Evolutionary conservation across 129 eudicot species (phyloP).

Genomic region (Flaveria brownii): DNA sequence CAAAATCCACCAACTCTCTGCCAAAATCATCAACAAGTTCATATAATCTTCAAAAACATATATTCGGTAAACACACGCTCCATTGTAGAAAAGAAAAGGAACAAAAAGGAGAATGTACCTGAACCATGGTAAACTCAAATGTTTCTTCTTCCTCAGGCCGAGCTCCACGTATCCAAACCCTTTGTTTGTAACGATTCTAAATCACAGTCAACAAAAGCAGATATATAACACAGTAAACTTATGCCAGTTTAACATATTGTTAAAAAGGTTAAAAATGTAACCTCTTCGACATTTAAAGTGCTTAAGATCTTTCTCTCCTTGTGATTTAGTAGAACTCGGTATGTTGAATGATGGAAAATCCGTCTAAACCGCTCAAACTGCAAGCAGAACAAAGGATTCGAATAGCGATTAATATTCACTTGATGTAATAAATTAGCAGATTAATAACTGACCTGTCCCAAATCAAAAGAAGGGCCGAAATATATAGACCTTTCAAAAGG

Average conservation of each 20-base stretch:
- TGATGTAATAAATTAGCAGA: not conserved
- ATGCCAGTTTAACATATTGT: not conserved
- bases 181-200: conserved; percentile 72
- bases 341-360: conserved; percentile 84
- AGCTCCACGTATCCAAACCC: conserved; percentile 88
- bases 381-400: conserved; percentile 2
- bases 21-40: conserved; percentile 23
- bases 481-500: conserved; percentile 94
- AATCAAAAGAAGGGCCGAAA: conserved; percentile 91
- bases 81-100: not conserved
- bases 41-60: not conserved
- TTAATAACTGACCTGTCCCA: conserved; percentile 77
- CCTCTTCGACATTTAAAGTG: conserved; percentile 79
- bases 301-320: conserved; percentile 84
- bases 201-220: conserved; percentile 20
- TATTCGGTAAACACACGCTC: not conserved
- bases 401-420: not conserved
- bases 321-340: conserved; percentile 86
- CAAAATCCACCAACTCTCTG: conserved; percentile 93
- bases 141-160: conserved; percentile 91
- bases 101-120: conserved; percentile 39
- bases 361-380: conserved; percentile 93
- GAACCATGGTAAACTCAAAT: conserved; percentile 87
- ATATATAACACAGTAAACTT: not conserved
- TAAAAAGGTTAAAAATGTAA: conserved; percentile 8